These are phyloP conservation scores for Oenanthe sinensis DNA, from an alignment of 129 eudicot species.

Conservation along the genomic window DNA sequence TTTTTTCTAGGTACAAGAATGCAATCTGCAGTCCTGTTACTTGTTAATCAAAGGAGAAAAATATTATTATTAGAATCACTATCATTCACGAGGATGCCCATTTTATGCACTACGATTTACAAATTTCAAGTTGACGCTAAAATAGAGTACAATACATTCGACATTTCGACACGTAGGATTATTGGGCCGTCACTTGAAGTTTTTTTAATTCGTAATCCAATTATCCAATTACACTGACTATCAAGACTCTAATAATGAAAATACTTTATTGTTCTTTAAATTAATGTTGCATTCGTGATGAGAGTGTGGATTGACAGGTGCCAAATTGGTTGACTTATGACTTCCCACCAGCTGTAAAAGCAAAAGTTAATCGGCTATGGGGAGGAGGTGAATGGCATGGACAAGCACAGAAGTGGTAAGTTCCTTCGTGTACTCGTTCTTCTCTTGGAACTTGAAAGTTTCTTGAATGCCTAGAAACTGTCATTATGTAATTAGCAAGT, in stretches of 20 bases:
- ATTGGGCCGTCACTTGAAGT: background rate
- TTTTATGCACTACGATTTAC: background rate
- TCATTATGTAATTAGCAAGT: background rate
- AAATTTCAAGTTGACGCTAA: background rate
- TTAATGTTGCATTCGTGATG: background rate
- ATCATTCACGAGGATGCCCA: background rate
- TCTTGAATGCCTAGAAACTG: background rate
- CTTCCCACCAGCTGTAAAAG: slow-evolving; percentile 94
- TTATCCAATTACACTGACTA: background rate
- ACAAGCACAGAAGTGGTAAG: slow-evolving; percentile 96
- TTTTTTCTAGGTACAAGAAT: background rate
- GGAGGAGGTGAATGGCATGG: slow-evolving; percentile 99
- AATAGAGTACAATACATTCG: background rate
- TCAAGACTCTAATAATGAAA: background rate
- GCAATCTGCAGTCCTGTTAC: background rate
- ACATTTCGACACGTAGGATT: background rate
- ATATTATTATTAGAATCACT: background rate
- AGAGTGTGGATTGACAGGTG: slow-evolving; percentile 37
- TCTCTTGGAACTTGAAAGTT: background rate
- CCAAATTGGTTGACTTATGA: slow-evolving; percentile 91
- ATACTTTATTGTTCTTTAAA: background rate
- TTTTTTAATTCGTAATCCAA: background rate
- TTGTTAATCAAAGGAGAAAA: background rate
- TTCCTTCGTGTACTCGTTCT: background rate
- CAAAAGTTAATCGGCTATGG: slow-evolving; percentile 97